These are phyloP conservation scores for Pistacia integerrima DNA, from an alignment of 345 rosid genomes.

Conservation along the genomic window DNA sequence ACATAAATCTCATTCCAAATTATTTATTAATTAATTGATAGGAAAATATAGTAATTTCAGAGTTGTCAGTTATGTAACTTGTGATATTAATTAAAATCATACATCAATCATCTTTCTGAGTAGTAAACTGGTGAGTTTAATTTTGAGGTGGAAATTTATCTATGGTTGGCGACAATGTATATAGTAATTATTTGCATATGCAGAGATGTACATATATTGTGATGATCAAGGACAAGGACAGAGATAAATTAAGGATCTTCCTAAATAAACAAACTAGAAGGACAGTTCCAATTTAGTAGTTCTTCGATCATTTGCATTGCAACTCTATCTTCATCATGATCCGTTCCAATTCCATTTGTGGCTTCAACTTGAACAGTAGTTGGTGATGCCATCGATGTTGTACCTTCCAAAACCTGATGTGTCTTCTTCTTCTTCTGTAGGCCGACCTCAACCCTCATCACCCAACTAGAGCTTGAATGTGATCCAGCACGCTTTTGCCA, in stretches of 20 bases:
- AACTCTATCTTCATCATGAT: conserved; percentile 52
- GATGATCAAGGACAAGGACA: no score
- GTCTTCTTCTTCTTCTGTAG: conserved; percentile 12
- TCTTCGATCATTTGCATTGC: conserved; percentile 86
- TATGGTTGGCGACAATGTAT: no score
- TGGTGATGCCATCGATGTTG: conserved; percentile 17
- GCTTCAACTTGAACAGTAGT: conserved; percentile 19
- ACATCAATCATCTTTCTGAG: no score
- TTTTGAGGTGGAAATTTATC: no score
- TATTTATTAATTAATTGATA: no score
- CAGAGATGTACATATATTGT: no score
- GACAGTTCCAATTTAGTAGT: conserved; percentile 58
- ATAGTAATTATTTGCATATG: no score
- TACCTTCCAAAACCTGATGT: conserved; percentile 13
- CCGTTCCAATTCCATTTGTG: conserved; percentile 18
- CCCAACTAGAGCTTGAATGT: conserved; percentile 57
- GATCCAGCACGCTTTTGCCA: conserved; percentile 79
- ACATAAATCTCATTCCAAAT: neutral
- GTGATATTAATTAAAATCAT: no score
- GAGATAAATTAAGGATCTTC: neutral
- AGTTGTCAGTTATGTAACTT: no score
- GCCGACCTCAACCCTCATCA: conserved; percentile 68
- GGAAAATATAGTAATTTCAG: no score
- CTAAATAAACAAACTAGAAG: neutral
- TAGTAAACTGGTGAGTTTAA: no score